Base-by-base conservation (phyloP, 805 yeast genomes). In the Yamadazyma endophytica region DNA sequence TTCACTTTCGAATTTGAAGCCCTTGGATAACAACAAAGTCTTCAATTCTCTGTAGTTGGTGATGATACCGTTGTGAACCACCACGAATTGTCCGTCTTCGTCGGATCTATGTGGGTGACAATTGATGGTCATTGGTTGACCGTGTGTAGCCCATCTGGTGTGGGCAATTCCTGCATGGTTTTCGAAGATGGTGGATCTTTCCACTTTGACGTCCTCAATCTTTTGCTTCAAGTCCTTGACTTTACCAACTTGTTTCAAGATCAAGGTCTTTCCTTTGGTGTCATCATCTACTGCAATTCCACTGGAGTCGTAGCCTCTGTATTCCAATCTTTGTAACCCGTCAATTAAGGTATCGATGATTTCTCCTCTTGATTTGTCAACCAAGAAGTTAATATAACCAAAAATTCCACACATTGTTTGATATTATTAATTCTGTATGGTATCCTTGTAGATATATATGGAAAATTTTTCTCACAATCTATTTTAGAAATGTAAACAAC, bases 101-200 rank as follows among this genome's bases (percentile, higher is more conserved):
- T 87, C 98, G 1, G 96, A 86, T 43, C 90, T 70, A 56, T 90
- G 97, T 29, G 99, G 99, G 59, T 92, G 99, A 57, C 97, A 92
- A 70, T 92, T 92, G 40, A 60, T 49, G 40, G 73, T 77, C 44
- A 77, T 78, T 36, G 97, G 97, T 50, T 80, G 85, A 61, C 99
- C 99, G 61, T 92, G 99, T 22, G 99, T 92, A 31, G 99, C 99
- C 99, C 99, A 92, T 70, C 99, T 84, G 9, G 99, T 92, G 64
- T 92, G 99, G 15, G 98, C 97, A 58, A 92, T 92, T 55, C 96
- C 98, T 39, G 80, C 88, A 56, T 92, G 98, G 57, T 82, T 77
- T 47, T 76, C 80, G 54, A 86, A 88, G 13, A 76, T 70, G 39
- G 75, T 78, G 17, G 70, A 60, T 47, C 81, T 70, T 49, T 82